Conservation (phyloP, 2,329 filamentous ascomycete species). For the Penicillium griseofulvum region DNA sequence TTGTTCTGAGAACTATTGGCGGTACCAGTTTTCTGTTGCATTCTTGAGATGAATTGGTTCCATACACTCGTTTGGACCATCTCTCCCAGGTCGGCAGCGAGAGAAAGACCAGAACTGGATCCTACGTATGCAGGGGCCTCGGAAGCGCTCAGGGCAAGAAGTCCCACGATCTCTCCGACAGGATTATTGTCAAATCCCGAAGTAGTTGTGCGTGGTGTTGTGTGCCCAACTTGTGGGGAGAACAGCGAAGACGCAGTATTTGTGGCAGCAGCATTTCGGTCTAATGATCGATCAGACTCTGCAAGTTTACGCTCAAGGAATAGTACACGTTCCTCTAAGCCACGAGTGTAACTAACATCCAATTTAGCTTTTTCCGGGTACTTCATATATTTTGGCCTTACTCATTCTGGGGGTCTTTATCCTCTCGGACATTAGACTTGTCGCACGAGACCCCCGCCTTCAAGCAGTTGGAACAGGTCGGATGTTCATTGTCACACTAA, state of each 20-base stretch:
- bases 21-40: conserved; percentile 17
- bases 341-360: conserved; percentile 40
- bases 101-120: conserved; percentile 49
- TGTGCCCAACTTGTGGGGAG: conserved; percentile 22
- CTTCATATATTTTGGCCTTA: conserved; percentile 12
- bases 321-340: conserved; percentile 43
- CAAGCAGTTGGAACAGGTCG: conserved; percentile 46
- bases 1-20: conserved; percentile 11
- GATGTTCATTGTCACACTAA: conserved; percentile 48
- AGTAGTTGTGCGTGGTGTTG: conserved; percentile 17
- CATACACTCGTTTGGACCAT: conserved; percentile 56
- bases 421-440: conserved; percentile 43
- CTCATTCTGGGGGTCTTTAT: conserved; percentile 38
- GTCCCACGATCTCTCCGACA: conserved; percentile 49
- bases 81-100: conserved; percentile 52
- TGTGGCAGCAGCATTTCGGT: conserved; percentile 13
- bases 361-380: conserved; percentile 6
- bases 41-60: conserved; percentile 48
- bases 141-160: conserved; percentile 46
- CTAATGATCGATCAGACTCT: conserved; percentile 13
- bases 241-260: conserved; percentile 21
- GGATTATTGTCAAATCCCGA: conserved; percentile 35
- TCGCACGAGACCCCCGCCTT: conserved; percentile 45
- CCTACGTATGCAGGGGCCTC: conserved; percentile 52
- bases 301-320: conserved; percentile 41